These are phyloP conservation scores for Ascochyta fabae DNA, from an alignment of 2,329 filamentous ascomycete species.

Conservation along the genomic window DNA sequence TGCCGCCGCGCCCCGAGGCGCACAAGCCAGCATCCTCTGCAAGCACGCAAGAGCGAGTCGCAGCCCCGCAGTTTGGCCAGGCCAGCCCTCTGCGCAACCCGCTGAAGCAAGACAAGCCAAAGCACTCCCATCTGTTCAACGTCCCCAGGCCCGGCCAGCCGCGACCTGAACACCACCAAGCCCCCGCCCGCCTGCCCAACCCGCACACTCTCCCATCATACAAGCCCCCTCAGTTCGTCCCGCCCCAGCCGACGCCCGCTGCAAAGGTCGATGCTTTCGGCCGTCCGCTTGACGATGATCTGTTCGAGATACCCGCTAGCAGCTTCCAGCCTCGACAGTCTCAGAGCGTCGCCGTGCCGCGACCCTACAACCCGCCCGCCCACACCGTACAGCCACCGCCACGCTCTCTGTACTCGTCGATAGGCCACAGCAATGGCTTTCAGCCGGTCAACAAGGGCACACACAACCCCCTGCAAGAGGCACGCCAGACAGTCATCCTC, in stretches of 20 bases:
- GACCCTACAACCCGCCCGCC: slow-evolving; percentile 55
- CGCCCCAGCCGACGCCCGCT: slow-evolving; percentile 5
- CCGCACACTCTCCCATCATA: slow-evolving; percentile 21
- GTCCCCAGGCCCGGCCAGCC: slow-evolving; percentile 57
- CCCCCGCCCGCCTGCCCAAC: slow-evolving; percentile 31
- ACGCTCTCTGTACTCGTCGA: slow-evolving; percentile 61
- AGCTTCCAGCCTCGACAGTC: slow-evolving; percentile 42
- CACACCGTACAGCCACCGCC: slow-evolving; percentile 58
- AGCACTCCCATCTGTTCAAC: slow-evolving; percentile 56
- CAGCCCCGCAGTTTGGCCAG: slow-evolving; percentile 61
- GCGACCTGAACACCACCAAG: slow-evolving; percentile 59
- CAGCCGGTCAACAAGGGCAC: slow-evolving; percentile 46
- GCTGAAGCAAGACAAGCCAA: slow-evolving; percentile 44
- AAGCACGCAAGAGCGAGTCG: slow-evolving; percentile 40
- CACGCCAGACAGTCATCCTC: slow-evolving; percentile 51
- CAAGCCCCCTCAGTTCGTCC: slow-evolving; percentile 1
- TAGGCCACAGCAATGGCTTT: slow-evolving; percentile 49
- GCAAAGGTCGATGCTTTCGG: slow-evolving; percentile 22
- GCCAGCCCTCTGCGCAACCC: slow-evolving; percentile 63
- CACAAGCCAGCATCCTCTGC: slow-evolving; percentile 31
- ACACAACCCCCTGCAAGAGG: slow-evolving; percentile 37
- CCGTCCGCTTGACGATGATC: slow-evolving; percentile 38
- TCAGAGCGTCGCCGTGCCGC: slow-evolving; percentile 53
- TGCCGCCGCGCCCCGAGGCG: slow-evolving; percentile 32
- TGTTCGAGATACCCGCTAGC: slow-evolving; percentile 45